Base-by-base conservation (phyloP, 2,329 filamentous ascomycete genomes). In the Phialocephala sp. region DNA sequence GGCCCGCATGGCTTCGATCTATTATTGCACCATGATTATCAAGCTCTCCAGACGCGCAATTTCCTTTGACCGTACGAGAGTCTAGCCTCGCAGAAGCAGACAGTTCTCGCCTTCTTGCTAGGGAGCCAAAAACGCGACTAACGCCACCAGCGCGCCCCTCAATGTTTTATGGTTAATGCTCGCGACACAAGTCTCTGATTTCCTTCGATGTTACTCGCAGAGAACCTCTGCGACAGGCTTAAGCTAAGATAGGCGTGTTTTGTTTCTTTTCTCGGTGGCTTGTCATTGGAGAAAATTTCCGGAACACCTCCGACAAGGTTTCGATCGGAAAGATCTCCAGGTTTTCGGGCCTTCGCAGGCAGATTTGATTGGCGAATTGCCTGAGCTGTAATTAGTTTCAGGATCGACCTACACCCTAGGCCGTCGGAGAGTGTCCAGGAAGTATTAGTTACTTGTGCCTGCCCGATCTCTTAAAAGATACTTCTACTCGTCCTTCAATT, bases 231-330 rank as follows among this genome's bases (percentile, higher is more conserved):
- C 24, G 47, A 27, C 11, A 2, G 2, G n/a, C 20, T 52, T 52
- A 11, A 18, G 27, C 50, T n/a, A 27, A 54, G 24, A 32, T 35
- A 32, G 50, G 50, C 50, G 50, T 54, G 24, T n/a, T 54, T 27
- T n/a, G n/a, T 12, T 54, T 35, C 6, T 3, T 54, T 54, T 18
- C 5, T 14, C 32, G 8, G 27, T 35, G 50, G 50, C 24, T 54
- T 54, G 18, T 54, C 50, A 54, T 54, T 54, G 50, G 50, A 32
- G 12, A n/a, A 54, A 54, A 12, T 32, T 18, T 35, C 50, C 50
- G 24, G 24, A 54, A 32, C 11, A 32, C n/a, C 45, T n/a, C 45
- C 8, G 45, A 54, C 50, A 18, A 54, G 18, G 27, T 54, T 54
- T 32, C 11, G 50, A 54, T 52, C 47, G 47, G 47, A 20, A 52